Base-by-base conservation (phyloP, 139 green algal genomes). In the Chlorella sp. region DNA sequence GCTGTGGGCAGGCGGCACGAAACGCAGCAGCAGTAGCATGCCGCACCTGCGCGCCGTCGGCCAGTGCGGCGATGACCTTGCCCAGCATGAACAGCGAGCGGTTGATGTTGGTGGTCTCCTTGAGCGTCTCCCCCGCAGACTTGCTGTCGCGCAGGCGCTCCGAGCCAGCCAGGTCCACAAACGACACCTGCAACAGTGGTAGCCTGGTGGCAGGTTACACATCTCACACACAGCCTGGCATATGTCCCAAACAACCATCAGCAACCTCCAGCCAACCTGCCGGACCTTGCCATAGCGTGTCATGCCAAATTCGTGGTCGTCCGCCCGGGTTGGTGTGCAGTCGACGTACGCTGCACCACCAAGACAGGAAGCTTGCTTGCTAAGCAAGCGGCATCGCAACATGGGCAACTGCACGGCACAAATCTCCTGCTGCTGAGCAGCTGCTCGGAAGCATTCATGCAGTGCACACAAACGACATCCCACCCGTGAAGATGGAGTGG, bases 21-120 rank as follows among this genome's bases (percentile, higher is more conserved):
- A n/a, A n/a, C n/a, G n/a, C n/a, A n/a, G n/a, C n/a, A n/a, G n/a
- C n/a, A n/a, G n/a, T n/a, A n/a, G n/a, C n/a, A n/a, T n/a, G n/a
- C n/a, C 77, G 4, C 32, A 73, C 77, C 77, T 83, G 77, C 0
- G 67, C 80, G n/a, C 86, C 86, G 40, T 70, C 68, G 6, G 86
- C 86, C 72, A 90, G 76, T 0, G 81, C 81, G 2, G 82, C 58
- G 56, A 86, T 79, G 72, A 97, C 95, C 90, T 98, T 98, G 78
- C 96, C 96, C 44, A 99, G 89, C 54, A 94, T 93, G 88, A 98
- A 98, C 19, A 99, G 92, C 24, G 86, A 94, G 60, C 94, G 94
- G 91, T 99, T 99, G 93, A 99, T 99, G 93, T 90, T 94, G 86
- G 92, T 90, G 13, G 96, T 97, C 90, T 99, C 96, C 86, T 95